Percentiles rank a stretch among this genome's conserved stretches.
These are phyloP conservation scores for Dendrocalamus latiflorus DNA, from an alignment of 202 grass and related monocot genomes.

Conservation along the genomic window DNA sequence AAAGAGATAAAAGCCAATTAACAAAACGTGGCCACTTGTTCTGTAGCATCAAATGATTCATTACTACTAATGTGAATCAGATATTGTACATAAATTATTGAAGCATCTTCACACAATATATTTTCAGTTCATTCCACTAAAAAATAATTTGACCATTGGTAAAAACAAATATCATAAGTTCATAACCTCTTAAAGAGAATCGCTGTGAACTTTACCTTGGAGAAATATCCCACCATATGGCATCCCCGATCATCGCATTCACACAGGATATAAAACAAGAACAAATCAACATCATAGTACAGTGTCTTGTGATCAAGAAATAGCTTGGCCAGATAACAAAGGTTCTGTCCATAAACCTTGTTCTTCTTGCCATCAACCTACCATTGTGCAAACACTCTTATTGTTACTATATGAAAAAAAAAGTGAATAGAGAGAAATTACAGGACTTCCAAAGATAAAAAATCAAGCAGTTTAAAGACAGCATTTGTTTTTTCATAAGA, in stretches of 20 bases:
- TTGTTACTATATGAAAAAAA: not conserved
- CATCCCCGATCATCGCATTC: slow-evolving; percentile 99
- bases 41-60: slow-evolving; percentile 17
- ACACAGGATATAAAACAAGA: slow-evolving; percentile 95
- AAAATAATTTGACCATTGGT: not conserved
- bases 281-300: slow-evolving; percentile 95
- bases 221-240: slow-evolving; percentile 99
- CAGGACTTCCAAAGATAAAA: not conserved
- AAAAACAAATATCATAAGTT: slow-evolving; percentile 17
- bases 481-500: not conserved
- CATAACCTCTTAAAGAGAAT: not conserved
- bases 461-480: not conserved
- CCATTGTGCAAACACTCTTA: not conserved
- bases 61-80: not conserved
- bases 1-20: slow-evolving; percentile 27
- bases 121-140: slow-evolving; percentile 1
- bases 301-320: slow-evolving; percentile 99
- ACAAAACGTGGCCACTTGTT: slow-evolving; percentile 3
- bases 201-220: slow-evolving; percentile 56
- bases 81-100: slow-evolving; percentile 14
- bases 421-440: not conserved
- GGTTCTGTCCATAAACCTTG: slow-evolving; percentile 97
- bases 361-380: slow-evolving; percentile 99
- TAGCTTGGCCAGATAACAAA: slow-evolving; percentile 95
- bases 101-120: slow-evolving; percentile 4